Evolutionary conservation across 2,329 filamentous ascomycete species (phyloP), one percentile per base, ranked within the genome.

Genomic region (Penicillium sp.): DNA sequence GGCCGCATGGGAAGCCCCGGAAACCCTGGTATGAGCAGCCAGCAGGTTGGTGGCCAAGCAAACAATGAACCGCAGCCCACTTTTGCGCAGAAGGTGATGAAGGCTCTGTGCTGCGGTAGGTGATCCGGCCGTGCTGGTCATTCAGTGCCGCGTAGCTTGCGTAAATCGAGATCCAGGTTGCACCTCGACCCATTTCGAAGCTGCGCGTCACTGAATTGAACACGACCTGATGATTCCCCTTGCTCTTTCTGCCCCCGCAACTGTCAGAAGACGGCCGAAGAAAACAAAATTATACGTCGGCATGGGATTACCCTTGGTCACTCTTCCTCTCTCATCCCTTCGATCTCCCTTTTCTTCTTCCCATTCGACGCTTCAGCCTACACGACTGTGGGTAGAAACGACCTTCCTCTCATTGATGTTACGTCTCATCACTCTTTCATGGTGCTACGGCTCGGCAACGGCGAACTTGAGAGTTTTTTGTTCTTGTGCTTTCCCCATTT

Each of bases 41-140:
- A 82, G 69, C 76, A 81, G 59, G 67, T 76, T 75, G 71, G 83
- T 75, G 68, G 77, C 79, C 80, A 81, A 59, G 79, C 79, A 42
- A 74, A 73, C 61, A 77, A 81, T 64, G 87, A 94, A 70, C 81
- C 85, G 61, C 88, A 93, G 71, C 88, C 85, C 42, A 87, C 86
- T 53, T 89, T 90, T 59, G 86, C 92, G 77, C 89, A 95, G 77
- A 96, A 96, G 80, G 81, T 96, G 71, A 88, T 93, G 83, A 95
- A 94, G 81, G 84, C 85, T 54, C 79, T 96, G 53, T 97, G 93
- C 84, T 97, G 93, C 76, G 90, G 90, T 82, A 76, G 66, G 72
- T 74, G 66, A 69, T 63, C 53, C 39, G 43, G 52, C 47, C 51
- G 52, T 59, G 47, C 26, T 49, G 44, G 36, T 39, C 46, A 34